Evolutionary conservation across 306 rosid genomes (phyloP).

Genomic region (Cajanus cajan): DNA sequence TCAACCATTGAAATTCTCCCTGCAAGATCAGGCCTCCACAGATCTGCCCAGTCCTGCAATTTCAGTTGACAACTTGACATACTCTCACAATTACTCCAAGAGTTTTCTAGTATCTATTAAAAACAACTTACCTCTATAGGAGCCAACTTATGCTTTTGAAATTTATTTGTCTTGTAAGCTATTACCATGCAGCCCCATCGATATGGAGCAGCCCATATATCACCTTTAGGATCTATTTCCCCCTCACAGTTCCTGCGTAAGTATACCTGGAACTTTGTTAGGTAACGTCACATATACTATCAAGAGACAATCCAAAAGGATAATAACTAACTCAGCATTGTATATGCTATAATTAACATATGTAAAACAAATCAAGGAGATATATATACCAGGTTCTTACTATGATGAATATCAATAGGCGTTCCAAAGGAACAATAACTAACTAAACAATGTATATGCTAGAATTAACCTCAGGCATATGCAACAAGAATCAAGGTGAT

Average conservation of each 20-base stretch:
- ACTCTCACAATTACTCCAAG: constrained; percentile 13
- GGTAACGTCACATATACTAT: constrained; percentile 19
- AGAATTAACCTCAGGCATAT: not conserved
- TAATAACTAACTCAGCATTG: not conserved
- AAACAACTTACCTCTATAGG: constrained; percentile 30
- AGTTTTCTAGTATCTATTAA: not conserved
- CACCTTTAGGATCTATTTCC: constrained; percentile 60
- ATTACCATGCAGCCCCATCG: no score
- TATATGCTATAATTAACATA: constrained; percentile 9
- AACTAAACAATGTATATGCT: constrained; percentile 16
- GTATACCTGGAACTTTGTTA: constrained; percentile 64
- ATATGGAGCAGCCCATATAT: no score
- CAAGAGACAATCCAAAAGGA: not conserved
- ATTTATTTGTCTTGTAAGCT: no score
- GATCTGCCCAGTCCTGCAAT: no score
- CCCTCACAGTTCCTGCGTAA: constrained; percentile 79
- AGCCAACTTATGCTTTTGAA: no score
- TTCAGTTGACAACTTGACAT: constrained; percentile 54
- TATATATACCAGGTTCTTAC: not conserved
- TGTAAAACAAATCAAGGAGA: constrained; percentile 6
- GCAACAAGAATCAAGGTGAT: constrained; percentile 1
- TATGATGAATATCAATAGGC: not conserved
- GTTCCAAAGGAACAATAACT: not conserved
- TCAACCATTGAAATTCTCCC: no score
- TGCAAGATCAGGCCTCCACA: no score